Evolutionary conservation across 257 asterid genomes (phyloP).

Genomic region (Eustoma russellianum): DNA sequence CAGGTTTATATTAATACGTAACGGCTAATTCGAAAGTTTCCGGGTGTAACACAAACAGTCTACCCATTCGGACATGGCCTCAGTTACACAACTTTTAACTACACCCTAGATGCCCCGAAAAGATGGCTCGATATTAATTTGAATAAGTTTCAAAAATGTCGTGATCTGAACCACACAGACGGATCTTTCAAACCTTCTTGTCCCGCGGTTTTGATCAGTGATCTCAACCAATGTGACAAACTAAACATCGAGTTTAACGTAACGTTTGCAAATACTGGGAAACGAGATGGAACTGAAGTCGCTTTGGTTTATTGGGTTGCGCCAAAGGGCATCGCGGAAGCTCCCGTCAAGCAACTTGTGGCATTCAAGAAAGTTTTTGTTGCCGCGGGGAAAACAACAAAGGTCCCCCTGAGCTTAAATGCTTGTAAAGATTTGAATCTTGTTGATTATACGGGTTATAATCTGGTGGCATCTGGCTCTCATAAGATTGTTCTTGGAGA

Average conservation of each 20-base stretch:
- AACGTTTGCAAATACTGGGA: slow-evolving; percentile 19
- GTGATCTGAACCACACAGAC: slow-evolving; percentile 18
- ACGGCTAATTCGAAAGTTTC: no score
- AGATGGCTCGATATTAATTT: slow-evolving; percentile 2
- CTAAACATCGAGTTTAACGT: slow-evolving; percentile 6
- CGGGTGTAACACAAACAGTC: no score
- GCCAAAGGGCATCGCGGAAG: slow-evolving; percentile 17
- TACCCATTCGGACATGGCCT: slow-evolving; percentile 41
- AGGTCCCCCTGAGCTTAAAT: slow-evolving; percentile 15
- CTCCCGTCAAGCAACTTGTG: slow-evolving; percentile 24
- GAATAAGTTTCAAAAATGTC: slow-evolving; percentile 24
- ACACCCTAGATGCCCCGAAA: slow-evolving; percentile 1
- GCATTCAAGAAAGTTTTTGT: slow-evolving; percentile 26
- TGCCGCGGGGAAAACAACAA: slow-evolving; percentile 3
- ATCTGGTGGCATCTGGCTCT: slow-evolving; percentile 25
- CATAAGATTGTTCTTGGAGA: slow-evolving; percentile 26
- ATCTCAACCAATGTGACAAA: slow-evolving; percentile 1
- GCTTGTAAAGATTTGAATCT: slow-evolving; percentile 26
- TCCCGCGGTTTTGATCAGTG: slow-evolving; percentile 15
- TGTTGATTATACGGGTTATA: slow-evolving; percentile 21
- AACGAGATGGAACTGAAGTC: slow-evolving; percentile 19
- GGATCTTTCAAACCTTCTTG: slow-evolving; percentile 15
- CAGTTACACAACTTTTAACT: slow-evolving; percentile 29
- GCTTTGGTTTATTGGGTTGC: slow-evolving; percentile 25
- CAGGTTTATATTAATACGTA: no score